Conservation (phyloP, 1,139 yeast species). For the Saccharomyces hybrid region DNA sequence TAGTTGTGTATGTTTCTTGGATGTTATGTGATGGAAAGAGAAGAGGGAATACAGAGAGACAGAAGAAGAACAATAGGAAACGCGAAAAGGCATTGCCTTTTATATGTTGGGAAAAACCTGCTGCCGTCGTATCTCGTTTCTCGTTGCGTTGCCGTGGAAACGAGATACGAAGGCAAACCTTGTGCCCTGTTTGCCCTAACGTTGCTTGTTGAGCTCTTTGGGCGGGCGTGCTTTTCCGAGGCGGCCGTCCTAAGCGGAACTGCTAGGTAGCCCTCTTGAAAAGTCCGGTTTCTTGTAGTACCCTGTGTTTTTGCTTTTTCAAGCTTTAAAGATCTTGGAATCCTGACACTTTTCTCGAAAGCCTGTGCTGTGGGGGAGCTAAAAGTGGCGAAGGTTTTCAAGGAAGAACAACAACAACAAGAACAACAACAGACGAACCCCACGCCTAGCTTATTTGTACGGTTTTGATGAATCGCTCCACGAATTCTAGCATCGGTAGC, state of each 20-base stretch:
- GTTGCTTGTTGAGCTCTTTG: neutral
- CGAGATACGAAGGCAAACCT: neutral
- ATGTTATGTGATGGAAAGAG: neutral
- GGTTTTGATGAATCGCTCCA: neutral
- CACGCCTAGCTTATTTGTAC: neutral
- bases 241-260: neutral
- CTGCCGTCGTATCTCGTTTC: conserved; percentile 4
- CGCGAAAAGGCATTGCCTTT: neutral
- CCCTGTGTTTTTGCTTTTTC: neutral
- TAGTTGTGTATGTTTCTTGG: neutral
- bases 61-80: neutral
- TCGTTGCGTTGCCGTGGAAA: conserved; percentile 5
- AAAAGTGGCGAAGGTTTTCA: neutral
- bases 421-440: neutral
- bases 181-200: neutral
- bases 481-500: neutral
- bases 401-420: neutral
- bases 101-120: neutral
- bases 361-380: neutral
- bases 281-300: neutral
- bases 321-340: neutral
- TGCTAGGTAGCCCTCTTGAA: neutral
- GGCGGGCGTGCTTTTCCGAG: neutral
- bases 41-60: neutral
- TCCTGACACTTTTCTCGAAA: neutral